These are phyloP conservation scores for Xerocomellus intermedius DNA, from an alignment of 768 basidiomycete genomes.

Conservation along the genomic window DNA sequence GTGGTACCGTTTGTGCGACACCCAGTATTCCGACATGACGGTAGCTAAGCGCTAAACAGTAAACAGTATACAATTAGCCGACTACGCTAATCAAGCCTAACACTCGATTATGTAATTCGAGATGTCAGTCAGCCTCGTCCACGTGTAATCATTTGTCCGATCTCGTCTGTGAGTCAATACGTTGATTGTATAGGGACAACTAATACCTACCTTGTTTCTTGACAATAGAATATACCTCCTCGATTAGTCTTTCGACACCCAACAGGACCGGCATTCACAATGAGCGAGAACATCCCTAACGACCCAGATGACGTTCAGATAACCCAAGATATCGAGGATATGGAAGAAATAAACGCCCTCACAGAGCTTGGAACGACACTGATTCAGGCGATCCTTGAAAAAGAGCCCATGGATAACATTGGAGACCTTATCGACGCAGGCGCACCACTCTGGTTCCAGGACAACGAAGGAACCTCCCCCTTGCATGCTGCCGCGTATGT, in stretches of 20 bases:
- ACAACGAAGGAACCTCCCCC: conserved; percentile 76
- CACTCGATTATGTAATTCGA: conserved; percentile 14
- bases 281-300: conserved; percentile 7
- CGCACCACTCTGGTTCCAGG: conserved; percentile 90
- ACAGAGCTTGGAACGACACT: conserved; percentile 57
- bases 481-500: conserved; percentile 85
- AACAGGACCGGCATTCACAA: not conserved
- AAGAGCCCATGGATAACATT: conserved; percentile 44
- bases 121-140: no score
- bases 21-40: conserved; percentile 88
- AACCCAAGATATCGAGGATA: conserved; percentile 27
- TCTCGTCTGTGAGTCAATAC: conserved; percentile 1
- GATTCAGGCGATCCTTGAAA: conserved; percentile 55
- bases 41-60: not conserved
- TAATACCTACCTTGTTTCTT: not conserved
- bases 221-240: not conserved
- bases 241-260: no score
- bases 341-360: conserved; percentile 44
- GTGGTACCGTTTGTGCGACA: conserved; percentile 87
- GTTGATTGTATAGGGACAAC: not conserved
- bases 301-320: conserved; percentile 12
- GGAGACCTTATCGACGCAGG: conserved; percentile 56
- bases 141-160: not conserved
- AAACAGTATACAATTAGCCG: no score
- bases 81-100: not conserved